phyloP scores from a whole-genome alignment of 441 rosid species.

The Dalechampia spathulata region DNA sequence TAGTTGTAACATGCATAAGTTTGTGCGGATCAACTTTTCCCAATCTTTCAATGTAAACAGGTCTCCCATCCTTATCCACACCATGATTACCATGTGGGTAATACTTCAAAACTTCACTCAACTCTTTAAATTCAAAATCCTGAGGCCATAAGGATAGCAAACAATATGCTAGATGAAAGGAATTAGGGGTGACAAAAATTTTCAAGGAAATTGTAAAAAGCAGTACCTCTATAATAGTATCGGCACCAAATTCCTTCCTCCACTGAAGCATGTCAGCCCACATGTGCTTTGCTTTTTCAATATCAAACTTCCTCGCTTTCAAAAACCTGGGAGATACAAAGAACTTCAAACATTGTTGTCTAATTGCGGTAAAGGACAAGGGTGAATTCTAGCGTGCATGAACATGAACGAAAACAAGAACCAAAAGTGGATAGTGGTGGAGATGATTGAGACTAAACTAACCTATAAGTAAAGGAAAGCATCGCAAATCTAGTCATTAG shows the following conservation, averaged over 20 bases:
- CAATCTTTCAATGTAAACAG: slow-evolving; percentile 85
- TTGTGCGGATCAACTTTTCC: slow-evolving; percentile 88
- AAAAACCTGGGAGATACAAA: slow-evolving; percentile 48
- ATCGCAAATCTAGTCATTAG: background rate
- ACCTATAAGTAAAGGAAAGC: background rate
- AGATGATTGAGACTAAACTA: background rate
- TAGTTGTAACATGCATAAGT: slow-evolving; percentile 89
- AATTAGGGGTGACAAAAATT: background rate
- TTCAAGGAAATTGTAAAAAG: slow-evolving; percentile 12
- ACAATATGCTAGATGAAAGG: slow-evolving; percentile 3
- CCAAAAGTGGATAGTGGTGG: background rate
- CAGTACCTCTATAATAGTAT: slow-evolving; percentile 72
- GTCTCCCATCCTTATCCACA: slow-evolving; percentile 95
- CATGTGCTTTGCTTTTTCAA: slow-evolving; percentile 96
- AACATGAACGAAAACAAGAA: background rate
- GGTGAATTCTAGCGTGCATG: background rate
- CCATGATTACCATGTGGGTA: slow-evolving; percentile 98
- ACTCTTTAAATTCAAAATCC: slow-evolving; percentile 84
- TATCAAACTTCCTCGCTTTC: slow-evolving; percentile 95
- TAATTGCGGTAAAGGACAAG: background rate
- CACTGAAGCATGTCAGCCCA: slow-evolving; percentile 98
- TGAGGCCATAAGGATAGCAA: slow-evolving; percentile 18
- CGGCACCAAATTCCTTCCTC: slow-evolving; percentile 93
- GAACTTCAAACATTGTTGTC: background rate
- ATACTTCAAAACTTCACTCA: slow-evolving; percentile 67